Evolutionary conservation across 768 basidiomycete genomes (phyloP).

Genomic region (Mycena maculata): DNA sequence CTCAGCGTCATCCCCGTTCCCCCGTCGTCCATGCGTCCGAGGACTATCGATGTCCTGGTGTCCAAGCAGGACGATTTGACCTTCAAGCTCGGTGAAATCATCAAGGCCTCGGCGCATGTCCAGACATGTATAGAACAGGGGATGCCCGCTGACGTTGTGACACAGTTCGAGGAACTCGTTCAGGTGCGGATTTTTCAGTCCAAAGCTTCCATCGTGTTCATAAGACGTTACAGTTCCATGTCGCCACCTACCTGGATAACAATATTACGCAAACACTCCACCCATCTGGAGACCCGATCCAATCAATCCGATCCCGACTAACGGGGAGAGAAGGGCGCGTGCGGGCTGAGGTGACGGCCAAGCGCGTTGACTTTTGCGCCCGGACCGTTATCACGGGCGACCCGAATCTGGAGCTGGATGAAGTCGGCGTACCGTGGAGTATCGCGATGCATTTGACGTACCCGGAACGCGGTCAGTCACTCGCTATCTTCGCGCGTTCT

Average conservation of each 20-base stretch:
- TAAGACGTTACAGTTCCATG: slow-evolving; percentile 80
- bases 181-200: slow-evolving; percentile 67
- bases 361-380: slow-evolving; percentile 99
- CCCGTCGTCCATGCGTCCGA: slow-evolving; percentile 96
- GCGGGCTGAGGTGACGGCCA: slow-evolving; percentile 98
- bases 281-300: slow-evolving; percentile 96
- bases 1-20: slow-evolving; percentile 97
- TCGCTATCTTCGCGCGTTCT: slow-evolving; percentile 1
- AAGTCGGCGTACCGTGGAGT: slow-evolving; percentile 94
- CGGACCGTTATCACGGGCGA: slow-evolving; percentile 99
- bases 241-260: slow-evolving; percentile 99
- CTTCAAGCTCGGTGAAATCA: slow-evolving; percentile 96
- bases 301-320: slow-evolving; percentile 96
- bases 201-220: slow-evolving; percentile 11
- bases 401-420: slow-evolving; percentile 94
- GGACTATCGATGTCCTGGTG: slow-evolving; percentile 98
- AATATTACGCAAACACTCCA: slow-evolving; percentile 98
- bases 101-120: slow-evolving; percentile 94
- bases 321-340: slow-evolving; percentile 99
- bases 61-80: slow-evolving; percentile 98
- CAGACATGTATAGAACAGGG: slow-evolving; percentile 95
- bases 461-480: slow-evolving; percentile 92
- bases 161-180: slow-evolving; percentile 94
- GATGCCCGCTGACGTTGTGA: slow-evolving; percentile 94
- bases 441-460: slow-evolving; percentile 99